Base-by-base conservation (phyloP, 345 rosid species). In the Combretum micranthum region DNA sequence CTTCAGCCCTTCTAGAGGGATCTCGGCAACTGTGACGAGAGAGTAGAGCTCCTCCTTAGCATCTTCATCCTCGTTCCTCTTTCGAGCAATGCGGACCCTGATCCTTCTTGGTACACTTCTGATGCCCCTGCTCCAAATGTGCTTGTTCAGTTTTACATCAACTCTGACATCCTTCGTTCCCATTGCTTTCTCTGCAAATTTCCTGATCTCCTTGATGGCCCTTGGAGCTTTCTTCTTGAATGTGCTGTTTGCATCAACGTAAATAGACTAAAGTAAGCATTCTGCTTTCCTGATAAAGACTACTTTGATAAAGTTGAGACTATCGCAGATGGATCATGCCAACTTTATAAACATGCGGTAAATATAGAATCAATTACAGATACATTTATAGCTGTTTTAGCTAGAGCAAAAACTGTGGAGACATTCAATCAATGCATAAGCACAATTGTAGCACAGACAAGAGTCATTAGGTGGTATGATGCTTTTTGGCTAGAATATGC, bases 201-300 rank as follows among this genome's bases (percentile, higher is more conserved):
- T 82, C 71, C 75, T 69, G 15, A 79, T 82, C 72, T 82, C 87
- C 47, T 82, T 82, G 1, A 82, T 82, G 26, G 84, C 87, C 25
- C 74, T 82, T 1, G 87, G 87, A 51, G 87, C 87, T 61, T 76
- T 82, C 84, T 82, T 79, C 76, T 82, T 82, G 76, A 79, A 82
- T 0, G 87, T 79, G 61, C 87, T 79, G 74, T 66, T 65, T 46
- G 44, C 48, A 46, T 48, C 21, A 56, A 60, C 13, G 7, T 19
- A 73, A 49, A 77, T 32, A 25, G 32, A 25, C 32, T 25, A 32
- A 32, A 32, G 39, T 4, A 32, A 32, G 9, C 39, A 32, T 4
- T 25, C 26, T 25, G 5, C 26, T 25, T 5, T 32, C 9, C 39
- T 32, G 39, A 32, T 11, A 7, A 32, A 32, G 39, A 32, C 39